Base-by-base conservation (phyloP, 2,329 filamentous ascomycete genomes). In the Colletotrichum magnum region DNA sequence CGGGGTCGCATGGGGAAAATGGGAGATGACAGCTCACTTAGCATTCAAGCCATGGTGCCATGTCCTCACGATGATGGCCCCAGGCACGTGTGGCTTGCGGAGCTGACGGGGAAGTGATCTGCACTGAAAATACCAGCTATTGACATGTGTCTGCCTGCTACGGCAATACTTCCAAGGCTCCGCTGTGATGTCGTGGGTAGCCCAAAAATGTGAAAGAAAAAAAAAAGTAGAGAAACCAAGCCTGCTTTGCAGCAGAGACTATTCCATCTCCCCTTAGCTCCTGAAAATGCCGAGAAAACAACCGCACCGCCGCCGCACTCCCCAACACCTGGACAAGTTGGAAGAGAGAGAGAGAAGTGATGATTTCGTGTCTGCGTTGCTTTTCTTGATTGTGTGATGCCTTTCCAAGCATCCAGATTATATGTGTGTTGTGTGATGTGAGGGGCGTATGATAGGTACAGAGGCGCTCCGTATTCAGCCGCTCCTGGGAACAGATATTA, bases 281-380 rank as follows among this genome's bases (percentile, higher is more conserved):
- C 67, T 69, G 67, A 69, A 69, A 69, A 69, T 69, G 62, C 67
- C 51, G 62, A 59, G 54, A 69, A 56, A 61, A 61, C 56, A 69
- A 67, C 57, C 67, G 57, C 51, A 61, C 67, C 67, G 57, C 63
- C 67, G 61, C 63, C 62, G 32, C 62, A 69, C 51, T 69, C 67
- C 66, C 62, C 56, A 67, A 69, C 67, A 60, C 67, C 67, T 69
- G 50, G 57, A 69, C 48, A 60, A 52, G 67, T 47, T 67, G 51
- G 57, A 60, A 69, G 54, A 66, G 61, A 69, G 62, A 69, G 56
- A 69, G 32, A 36, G 21, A 60, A 67, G 56, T 67, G 51, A 69
- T 61, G 26, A 67, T 52, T 60, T 61, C 67, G 36, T 69, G 56
- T 28, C 62, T 61, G 63, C 57, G 67, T 69, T 63, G 24, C 51